Evolutionary conservation across 345 rosid genomes (phyloP).

Genomic region (Eucalyptus tenuipes): DNA sequence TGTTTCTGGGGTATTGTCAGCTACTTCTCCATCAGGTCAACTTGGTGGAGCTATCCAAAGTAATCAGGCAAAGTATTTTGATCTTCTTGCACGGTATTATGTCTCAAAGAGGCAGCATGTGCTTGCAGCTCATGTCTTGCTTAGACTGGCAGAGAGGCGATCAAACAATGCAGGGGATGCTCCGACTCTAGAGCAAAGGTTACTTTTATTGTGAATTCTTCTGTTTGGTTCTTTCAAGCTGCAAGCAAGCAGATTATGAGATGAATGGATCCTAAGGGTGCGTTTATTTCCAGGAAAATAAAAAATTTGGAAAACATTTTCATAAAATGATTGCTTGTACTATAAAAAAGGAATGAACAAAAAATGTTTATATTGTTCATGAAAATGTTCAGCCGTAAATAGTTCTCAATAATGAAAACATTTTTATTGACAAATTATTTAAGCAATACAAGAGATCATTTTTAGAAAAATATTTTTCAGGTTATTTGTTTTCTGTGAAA

Average conservation of each 20-base stretch:
- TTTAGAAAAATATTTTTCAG: neutral
- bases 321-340: neutral
- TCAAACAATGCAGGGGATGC: constrained; percentile 41
- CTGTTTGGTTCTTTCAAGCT: neutral
- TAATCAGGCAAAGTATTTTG: constrained; percentile 69
- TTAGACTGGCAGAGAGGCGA: constrained; percentile 90
- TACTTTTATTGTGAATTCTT: neutral
- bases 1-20: constrained; percentile 34
- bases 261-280: neutral
- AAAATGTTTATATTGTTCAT: neutral
- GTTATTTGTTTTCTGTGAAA: neutral
- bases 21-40: constrained; percentile 43
- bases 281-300: neutral
- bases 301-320: neutral
- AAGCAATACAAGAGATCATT: neutral
- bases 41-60: constrained; percentile 40
- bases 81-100: constrained; percentile 86
- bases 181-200: constrained; percentile 87
- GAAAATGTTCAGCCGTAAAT: neutral
- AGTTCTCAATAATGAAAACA: neutral
- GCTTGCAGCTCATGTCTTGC: constrained; percentile 89
- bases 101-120: constrained; percentile 85
- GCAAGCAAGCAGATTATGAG: neutral
- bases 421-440: neutral
- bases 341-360: neutral